Percentiles rank a stretch among this genome's conserved stretches.
phyloP scores from a whole-genome alignment of 2,329 filamentous ascomycete species.

The Aspergillus fumigatiaffinis region DNA sequence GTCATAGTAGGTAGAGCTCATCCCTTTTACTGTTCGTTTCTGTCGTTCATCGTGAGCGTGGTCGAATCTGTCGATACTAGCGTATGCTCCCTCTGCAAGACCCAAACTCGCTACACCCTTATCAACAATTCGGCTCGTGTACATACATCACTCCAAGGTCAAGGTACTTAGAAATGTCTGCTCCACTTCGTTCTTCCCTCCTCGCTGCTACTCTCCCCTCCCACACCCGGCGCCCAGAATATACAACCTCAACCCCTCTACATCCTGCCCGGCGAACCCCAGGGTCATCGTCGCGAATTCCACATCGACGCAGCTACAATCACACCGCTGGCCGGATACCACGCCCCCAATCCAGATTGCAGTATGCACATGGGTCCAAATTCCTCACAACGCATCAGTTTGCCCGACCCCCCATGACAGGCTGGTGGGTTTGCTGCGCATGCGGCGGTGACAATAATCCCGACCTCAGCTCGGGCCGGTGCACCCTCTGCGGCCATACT shows the following conservation, averaged over 20 bases:
- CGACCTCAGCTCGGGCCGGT: slow-evolving; percentile 9
- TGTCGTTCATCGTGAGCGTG: background rate
- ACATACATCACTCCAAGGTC: background rate
- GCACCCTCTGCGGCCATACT: slow-evolving; percentile 18
- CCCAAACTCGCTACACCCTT: background rate
- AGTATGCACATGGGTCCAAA: background rate
- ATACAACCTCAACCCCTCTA: background rate
- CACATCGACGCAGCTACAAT: background rate
- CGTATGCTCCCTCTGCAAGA: background rate
- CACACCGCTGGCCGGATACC: background rate
- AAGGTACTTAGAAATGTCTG: background rate
- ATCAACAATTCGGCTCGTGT: background rate
- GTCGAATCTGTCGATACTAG: background rate
- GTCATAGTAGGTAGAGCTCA: background rate
- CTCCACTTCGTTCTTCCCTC: background rate
- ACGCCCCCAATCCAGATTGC: background rate
- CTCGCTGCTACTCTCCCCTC: background rate
- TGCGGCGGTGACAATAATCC: slow-evolving; percentile 20
- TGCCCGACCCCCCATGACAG: slow-evolving; percentile 3
- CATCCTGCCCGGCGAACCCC: background rate
- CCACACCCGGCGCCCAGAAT: background rate
- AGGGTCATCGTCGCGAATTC: background rate
- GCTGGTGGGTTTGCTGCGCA: slow-evolving; percentile 23
- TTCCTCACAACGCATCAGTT: background rate
- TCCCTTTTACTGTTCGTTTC: background rate